Percentiles rank a stretch among this genome's conserved stretches.
Conservation (phyloP, 305 asterid genomes). For the Petunia hybrid region DNA sequence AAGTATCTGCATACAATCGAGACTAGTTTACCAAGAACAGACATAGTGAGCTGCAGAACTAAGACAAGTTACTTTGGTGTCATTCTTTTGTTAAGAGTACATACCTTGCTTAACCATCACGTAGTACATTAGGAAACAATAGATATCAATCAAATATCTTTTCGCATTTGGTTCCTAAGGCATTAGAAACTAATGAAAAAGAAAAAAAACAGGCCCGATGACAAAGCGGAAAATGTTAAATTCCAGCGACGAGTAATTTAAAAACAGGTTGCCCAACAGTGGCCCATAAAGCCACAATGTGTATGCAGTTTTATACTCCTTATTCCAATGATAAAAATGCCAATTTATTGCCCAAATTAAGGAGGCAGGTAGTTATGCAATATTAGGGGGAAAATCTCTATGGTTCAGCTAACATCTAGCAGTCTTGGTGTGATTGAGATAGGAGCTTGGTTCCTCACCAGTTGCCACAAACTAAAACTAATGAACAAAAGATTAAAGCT, state of each 20-base stretch:
- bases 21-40: neutral
- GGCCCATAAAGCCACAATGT: neutral
- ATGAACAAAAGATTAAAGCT: neutral
- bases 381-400: neutral
- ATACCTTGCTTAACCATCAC: neutral
- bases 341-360: neutral
- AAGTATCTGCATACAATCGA: constrained; percentile 5
- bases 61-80: neutral
- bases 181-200: neutral
- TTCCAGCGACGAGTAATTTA: neutral
- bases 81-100: neutral
- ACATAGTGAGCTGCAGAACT: neutral
- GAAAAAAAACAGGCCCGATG: neutral
- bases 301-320: neutral
- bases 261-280: neutral
- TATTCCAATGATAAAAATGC: neutral
- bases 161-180: neutral
- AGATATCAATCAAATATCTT: neutral
- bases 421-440: neutral
- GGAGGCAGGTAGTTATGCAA: neutral
- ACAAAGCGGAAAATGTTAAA: neutral
- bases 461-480: neutral
- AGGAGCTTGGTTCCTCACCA: neutral
- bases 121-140: neutral
- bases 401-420: neutral